Evolutionary conservation across 1,284 basidiomycete species (phyloP), one percentile per base, ranked within the genome.

Genomic region (Tremellales sp.): DNA sequence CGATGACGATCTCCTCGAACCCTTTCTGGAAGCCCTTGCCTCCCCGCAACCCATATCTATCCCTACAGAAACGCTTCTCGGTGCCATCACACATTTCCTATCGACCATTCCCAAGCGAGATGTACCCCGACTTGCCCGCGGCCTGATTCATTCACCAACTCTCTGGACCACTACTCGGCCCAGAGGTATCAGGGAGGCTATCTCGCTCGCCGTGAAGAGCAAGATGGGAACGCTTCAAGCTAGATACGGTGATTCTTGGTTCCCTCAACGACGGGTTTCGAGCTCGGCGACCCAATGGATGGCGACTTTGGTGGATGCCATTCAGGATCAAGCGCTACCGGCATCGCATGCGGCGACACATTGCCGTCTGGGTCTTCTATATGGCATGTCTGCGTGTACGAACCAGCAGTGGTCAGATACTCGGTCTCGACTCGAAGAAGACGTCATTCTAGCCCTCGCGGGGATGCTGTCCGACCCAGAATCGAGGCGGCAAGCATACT

Each of bases 11-110:
- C 24, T 68, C 11, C 52, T 69, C 12, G 46, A 55, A 23, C 56
- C 59, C 5, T 65, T 70, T 46, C 23, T 64, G 19, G 37, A 47
- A 3, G 45, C 58, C 5, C 54, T 69, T 21, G 43, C 45, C 7
- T 63, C 61, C 1, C 17, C 56, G 4, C 37, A 43, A 2, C 40
- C 54, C 2, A 52, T 60, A 29, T 39, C 49, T 2, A 52, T 72
- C n/a, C 66, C 69, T 2, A 15, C 35, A 11, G 48, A 56, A 22
- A 68, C 65, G 0, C 46, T 70, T 4, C 48, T 54, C 19, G 67
- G 69, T 5, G 69, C 67, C 0, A 57, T 70, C 25, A 61, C 59
- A 3, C 69, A 72, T 51, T 72, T 64, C 54, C 50, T 70, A 12
- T 51, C 57, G 0, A 53, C 54, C n/a, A 52, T 65, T 15, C 49